Evolutionary conservation across 202 grass and related monocot species (phyloP).

Genomic region (Zoysia matrella): DNA sequence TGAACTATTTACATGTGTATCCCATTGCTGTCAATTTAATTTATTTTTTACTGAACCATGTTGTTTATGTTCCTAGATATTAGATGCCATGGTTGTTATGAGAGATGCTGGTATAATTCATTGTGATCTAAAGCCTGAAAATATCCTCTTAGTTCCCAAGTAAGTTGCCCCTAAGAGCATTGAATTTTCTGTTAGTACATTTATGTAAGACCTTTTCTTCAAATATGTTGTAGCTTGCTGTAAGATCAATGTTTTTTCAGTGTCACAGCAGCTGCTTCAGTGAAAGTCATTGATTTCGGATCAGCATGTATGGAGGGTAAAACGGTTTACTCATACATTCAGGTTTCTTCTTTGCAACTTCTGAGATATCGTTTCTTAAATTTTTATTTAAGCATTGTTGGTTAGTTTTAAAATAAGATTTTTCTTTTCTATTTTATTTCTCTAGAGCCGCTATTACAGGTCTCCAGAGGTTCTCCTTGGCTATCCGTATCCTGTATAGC

Average conservation of each 20-base stretch:
- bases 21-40: conserved; percentile 8
- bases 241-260: conserved; percentile 60
- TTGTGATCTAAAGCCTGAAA: conserved; percentile 99
- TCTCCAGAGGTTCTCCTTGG: conserved; percentile 98
- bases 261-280: conserved; percentile 70
- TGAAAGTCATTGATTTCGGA: conserved; percentile 99
- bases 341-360: conserved; percentile 61
- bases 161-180: conserved; percentile 45
- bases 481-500: conserved; percentile 89
- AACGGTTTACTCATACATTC: conserved; percentile 98
- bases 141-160: conserved; percentile 89
- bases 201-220: conserved; percentile 22
- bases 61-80: conserved; percentile 68
- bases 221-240: conserved; percentile 29
- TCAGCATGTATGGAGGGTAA: conserved; percentile 95
- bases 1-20: conserved; percentile 25
- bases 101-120: conserved; percentile 96
- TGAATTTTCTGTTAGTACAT: conserved; percentile 35
- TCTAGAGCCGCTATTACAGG: conserved; percentile 98
- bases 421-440: conserved; percentile 49
- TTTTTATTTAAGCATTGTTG: conserved; percentile 35
- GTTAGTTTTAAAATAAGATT: conserved; percentile 39
- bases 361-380: conserved; percentile 26
- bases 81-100: conserved; percentile 92
- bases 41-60: conserved; percentile 34